Conservation (phyloP, 2,329 filamentous ascomycete genomes). For the Alternaria sp. region DNA sequence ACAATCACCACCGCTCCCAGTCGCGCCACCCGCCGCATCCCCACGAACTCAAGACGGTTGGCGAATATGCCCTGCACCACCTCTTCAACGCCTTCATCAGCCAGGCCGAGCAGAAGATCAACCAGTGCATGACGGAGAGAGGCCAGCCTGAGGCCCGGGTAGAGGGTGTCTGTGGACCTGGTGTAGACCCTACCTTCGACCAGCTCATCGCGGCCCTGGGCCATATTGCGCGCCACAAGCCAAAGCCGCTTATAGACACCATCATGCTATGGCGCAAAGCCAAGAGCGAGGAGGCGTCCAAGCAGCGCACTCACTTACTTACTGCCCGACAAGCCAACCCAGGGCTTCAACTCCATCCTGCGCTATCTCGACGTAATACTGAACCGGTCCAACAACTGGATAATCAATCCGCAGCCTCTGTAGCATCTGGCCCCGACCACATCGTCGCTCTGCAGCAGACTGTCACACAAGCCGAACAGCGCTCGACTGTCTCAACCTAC, state of each 20-base stretch:
- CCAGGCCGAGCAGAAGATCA: slow-evolving; percentile 95
- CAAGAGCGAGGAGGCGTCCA: slow-evolving; percentile 82
- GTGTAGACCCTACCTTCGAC: slow-evolving; percentile 87
- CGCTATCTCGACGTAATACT: slow-evolving; percentile 47
- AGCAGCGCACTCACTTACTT: slow-evolving; percentile 39
- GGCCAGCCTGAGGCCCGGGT: slow-evolving; percentile 83
- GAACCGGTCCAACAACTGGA: slow-evolving; percentile 42
- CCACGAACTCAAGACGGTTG: slow-evolving; percentile 88
- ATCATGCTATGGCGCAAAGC: slow-evolving; percentile 98
- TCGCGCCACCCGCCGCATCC: slow-evolving; percentile 68
- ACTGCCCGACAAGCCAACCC: slow-evolving; percentile 40
- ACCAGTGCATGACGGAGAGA: slow-evolving; percentile 80
- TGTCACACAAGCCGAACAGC: slow-evolving; percentile 80
- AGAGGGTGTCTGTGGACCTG: slow-evolving; percentile 88
- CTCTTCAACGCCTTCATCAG: slow-evolving; percentile 97
- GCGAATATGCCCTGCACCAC: slow-evolving; percentile 95
- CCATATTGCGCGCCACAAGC: slow-evolving; percentile 92
- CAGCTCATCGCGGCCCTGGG: slow-evolving; percentile 92
- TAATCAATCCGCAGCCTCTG: slow-evolving; percentile 29
- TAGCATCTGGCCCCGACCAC: slow-evolving; percentile 37
- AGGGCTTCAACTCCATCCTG: slow-evolving; percentile 26
- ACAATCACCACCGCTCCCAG: slow-evolving; percentile 77
- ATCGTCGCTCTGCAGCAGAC: slow-evolving; percentile 67
- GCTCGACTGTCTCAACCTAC: slow-evolving; percentile 94
- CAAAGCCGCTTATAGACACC: slow-evolving; percentile 92